phyloP scores from a whole-genome alignment of 164 flowering plant genomes.

The Magnolia officinalis region DNA sequence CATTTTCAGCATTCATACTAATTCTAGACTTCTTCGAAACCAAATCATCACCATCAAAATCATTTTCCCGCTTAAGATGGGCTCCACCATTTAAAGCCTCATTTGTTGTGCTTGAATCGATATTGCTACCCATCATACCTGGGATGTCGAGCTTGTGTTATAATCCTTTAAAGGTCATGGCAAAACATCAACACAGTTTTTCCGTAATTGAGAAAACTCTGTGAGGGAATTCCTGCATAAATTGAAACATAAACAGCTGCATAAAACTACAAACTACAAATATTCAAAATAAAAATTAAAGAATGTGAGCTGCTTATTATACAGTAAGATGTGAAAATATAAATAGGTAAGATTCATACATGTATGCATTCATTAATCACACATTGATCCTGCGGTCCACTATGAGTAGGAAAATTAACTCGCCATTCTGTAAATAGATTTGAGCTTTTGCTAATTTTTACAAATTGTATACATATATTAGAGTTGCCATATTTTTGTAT shows the following conservation, averaged over 20 bases:
- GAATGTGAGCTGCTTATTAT: too few relatives aligned
- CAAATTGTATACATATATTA: too few relatives aligned
- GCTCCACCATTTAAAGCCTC: slow-evolving; percentile 1
- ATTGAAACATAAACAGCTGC: too few relatives aligned
- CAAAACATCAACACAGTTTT: not conserved
- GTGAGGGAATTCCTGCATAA: not conserved
- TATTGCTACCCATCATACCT: slow-evolving; percentile 9
- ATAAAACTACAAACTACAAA: too few relatives aligned
- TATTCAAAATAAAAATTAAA: too few relatives aligned
- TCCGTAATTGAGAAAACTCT: not conserved
- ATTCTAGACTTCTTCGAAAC: slow-evolving; percentile 22
- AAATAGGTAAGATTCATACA: not conserved
- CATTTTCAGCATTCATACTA: slow-evolving; percentile 5
- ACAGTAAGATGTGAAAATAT: not conserved
- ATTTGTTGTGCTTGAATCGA: slow-evolving; percentile 1
- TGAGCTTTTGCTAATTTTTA: too few relatives aligned
- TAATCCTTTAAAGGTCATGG: not conserved
- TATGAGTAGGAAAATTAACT: too few relatives aligned
- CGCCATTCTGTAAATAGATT: too few relatives aligned
- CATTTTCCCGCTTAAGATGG: slow-evolving; percentile 19
- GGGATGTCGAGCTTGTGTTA: not conserved
- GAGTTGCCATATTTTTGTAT: too few relatives aligned
- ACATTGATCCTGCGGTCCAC: too few relatives aligned
- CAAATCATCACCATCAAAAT: slow-evolving; percentile 7
- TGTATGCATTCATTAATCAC: not conserved